phyloP scores from a whole-genome alignment of 768 basidiomycete genomes.

The Termitomyces titanicus region DNA sequence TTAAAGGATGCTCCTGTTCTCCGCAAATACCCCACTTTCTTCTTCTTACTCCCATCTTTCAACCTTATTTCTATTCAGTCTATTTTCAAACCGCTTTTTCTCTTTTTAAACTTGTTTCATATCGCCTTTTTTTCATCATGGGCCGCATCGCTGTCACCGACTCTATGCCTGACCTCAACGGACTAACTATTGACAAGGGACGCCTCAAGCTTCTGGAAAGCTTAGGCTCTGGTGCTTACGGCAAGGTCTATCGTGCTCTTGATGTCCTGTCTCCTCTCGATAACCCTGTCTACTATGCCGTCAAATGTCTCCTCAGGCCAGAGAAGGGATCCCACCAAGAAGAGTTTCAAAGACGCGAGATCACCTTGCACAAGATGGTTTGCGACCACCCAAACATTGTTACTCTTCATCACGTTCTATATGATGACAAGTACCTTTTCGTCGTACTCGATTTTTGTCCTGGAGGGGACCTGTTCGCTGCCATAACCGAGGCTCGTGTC shows the following conservation, averaged over 20 bases:
- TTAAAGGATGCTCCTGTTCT: constrained; percentile 4
- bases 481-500: constrained; percentile 53
- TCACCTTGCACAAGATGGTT: constrained; percentile 51
- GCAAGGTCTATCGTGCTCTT: constrained; percentile 71
- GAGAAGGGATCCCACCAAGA: constrained; percentile 51
- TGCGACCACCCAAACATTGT: constrained; percentile 62
- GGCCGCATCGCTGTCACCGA: constrained; percentile 36
- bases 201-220: constrained; percentile 57
- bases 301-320: constrained; percentile 72
- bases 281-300: constrained; percentile 49
- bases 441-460: constrained; percentile 57
- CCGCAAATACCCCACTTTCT: constrained; percentile 1
- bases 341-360: constrained; percentile 65
- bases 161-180: constrained; percentile 48
- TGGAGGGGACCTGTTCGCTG: constrained; percentile 68
- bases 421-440: constrained; percentile 60
- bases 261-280: constrained; percentile 39
- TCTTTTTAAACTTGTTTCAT: constrained; percentile 14
- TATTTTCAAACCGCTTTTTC: constrained; percentile 15
- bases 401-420: constrained; percentile 60
- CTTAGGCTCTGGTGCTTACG: constrained; percentile 74
- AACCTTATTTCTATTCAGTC: constrained; percentile 7
- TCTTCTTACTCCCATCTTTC: constrained; percentile 11
- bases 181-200: constrained; percentile 49
- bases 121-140: constrained; percentile 29